Evolutionary conservation across 2,329 filamentous ascomycete species (phyloP).

Genomic region (Aspergillus jensenii): DNA sequence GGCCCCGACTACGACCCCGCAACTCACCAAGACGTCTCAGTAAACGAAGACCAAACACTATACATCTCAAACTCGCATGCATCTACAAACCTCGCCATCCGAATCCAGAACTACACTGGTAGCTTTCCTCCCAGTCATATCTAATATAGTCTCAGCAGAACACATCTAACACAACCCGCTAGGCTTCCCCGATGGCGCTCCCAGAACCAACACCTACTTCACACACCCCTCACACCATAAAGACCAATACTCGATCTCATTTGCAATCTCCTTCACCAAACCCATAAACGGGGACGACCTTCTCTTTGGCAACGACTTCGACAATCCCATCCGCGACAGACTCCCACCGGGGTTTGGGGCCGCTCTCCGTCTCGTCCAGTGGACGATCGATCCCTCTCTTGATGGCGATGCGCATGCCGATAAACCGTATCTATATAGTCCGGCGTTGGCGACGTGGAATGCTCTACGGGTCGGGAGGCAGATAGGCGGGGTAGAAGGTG

Average conservation of each 20-base stretch:
- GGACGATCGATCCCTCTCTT: slow-evolving; percentile 86
- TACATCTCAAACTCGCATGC: slow-evolving; percentile 64
- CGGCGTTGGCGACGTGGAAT: slow-evolving; percentile 78
- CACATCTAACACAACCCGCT: too few relatives aligned
- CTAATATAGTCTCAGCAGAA: not conserved
- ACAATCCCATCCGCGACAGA: slow-evolving; percentile 80
- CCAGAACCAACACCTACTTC: slow-evolving; percentile 76
- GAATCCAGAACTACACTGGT: slow-evolving; percentile 64
- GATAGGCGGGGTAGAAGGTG: slow-evolving; percentile 15
- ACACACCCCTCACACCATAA: slow-evolving; percentile 63
- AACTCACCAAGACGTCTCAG: slow-evolving; percentile 71
- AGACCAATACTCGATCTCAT: slow-evolving; percentile 83
- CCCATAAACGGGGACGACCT: slow-evolving; percentile 69
- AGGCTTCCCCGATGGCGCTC: slow-evolving; percentile 73
- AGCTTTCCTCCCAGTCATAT: slow-evolving; percentile 4
- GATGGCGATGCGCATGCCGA: slow-evolving; percentile 90
- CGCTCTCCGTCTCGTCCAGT: slow-evolving; percentile 81
- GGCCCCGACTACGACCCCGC: slow-evolving; percentile 71
- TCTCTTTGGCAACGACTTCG: slow-evolving; percentile 95
- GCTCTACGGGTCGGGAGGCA: slow-evolving; percentile 63
- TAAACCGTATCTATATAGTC: slow-evolving; percentile 80
- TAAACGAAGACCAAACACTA: slow-evolving; percentile 68
- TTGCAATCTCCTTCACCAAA: slow-evolving; percentile 72
- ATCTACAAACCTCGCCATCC: slow-evolving; percentile 69
- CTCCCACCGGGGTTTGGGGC: slow-evolving; percentile 84